Evolutionary conservation across 2,329 filamentous ascomycete species (phyloP), one percentile per base, ranked within the genome.

Genomic region (Neonectria hederae): DNA sequence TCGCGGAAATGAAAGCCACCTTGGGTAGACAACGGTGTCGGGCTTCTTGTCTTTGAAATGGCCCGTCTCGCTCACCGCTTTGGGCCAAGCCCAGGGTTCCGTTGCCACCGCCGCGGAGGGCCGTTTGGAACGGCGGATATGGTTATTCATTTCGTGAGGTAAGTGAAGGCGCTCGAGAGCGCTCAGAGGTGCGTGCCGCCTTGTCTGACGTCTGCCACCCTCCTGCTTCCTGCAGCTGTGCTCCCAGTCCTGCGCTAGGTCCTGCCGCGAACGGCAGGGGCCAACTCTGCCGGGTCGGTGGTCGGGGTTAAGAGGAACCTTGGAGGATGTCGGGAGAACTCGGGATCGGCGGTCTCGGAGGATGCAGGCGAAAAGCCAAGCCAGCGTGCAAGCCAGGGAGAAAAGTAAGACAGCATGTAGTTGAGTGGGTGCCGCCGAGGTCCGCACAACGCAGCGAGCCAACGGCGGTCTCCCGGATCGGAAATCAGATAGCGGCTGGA

Each of bases 111-210:
- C 48, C 17, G 58, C 42, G 40, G 24, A 62, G 48, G 48, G 62
- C 38, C 46, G 58, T 57, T 53, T 42, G n/a, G 57, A 65, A 62
- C 52, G 54, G 48, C 51, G 26, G 46, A 54, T 42, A 43, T 52
- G 48, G 60, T 71, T 72, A 64, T 71, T 72, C 68, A 73, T 72
- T 65, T 40, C 54, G 62, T 73, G 68, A 71, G 68, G 69, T 73
- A 73, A 73, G 65, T 53, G 61, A 52, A 56, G 62, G 46, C 48
- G 40, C 6, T 38, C 2, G 35, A 38, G 14, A 13, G 14, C 35
- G 35, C 32, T 40, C n/a, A 42, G 32, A 54, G 45, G 59, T 53
- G 52, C 30, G 28, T 40, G 55, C 55, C 28, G 28, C 28, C 28
- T 28, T 28, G 28, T 28, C 28, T 28, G 28, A 28, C 28, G 28